phyloP scores from a whole-genome alignment of 768 basidiomycete species.

The Rhodotorula taiwanensis region DNA sequence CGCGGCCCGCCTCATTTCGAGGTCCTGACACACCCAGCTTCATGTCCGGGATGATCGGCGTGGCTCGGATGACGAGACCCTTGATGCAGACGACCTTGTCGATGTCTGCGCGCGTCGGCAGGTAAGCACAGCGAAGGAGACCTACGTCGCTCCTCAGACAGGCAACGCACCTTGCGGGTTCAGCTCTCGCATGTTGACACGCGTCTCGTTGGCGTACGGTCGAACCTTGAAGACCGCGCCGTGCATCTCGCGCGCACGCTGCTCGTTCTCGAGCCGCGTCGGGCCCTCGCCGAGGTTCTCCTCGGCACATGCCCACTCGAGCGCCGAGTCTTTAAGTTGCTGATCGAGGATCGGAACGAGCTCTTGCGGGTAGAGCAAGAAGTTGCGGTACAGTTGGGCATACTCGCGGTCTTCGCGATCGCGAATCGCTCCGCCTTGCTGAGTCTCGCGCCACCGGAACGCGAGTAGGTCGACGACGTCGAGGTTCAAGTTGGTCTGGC shows the following conservation, averaged over 20 bases:
- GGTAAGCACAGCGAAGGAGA: not conserved
- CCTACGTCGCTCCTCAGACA: too few species aligned
- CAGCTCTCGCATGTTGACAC: conserved; percentile 84
- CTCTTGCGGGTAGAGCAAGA: conserved; percentile 92
- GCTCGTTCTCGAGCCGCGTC: conserved; percentile 61
- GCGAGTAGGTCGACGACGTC: conserved; percentile 79
- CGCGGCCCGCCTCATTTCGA: not conserved
- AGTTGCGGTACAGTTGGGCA: conserved; percentile 59
- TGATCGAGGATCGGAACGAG: conserved; percentile 96
- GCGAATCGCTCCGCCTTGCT: conserved; percentile 49
- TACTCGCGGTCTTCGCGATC: conserved; percentile 55
- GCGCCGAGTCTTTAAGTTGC: conserved; percentile 83
- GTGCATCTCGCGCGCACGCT: conserved; percentile 75
- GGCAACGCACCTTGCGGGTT: conserved; percentile 70
- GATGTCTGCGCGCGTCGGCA: conserved; percentile 60
- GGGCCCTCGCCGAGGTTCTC: conserved; percentile 46
- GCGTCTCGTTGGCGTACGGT: conserved; percentile 67
- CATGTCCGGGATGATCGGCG: conserved; percentile 98
- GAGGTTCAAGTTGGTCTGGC: conserved; percentile 72
- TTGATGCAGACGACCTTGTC: conserved; percentile 95
- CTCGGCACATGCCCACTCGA: conserved; percentile 77
- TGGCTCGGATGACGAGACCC: conserved; percentile 93
- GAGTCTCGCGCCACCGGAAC: conserved; percentile 48
- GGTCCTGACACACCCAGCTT: conserved; percentile 57
- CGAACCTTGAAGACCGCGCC: conserved; percentile 83